Percentiles rank a stretch among this genome's conserved stretches.
phyloP scores from a whole-genome alignment of 2,329 filamentous ascomycete genomes.

The Grosmannia huntii region DNA sequence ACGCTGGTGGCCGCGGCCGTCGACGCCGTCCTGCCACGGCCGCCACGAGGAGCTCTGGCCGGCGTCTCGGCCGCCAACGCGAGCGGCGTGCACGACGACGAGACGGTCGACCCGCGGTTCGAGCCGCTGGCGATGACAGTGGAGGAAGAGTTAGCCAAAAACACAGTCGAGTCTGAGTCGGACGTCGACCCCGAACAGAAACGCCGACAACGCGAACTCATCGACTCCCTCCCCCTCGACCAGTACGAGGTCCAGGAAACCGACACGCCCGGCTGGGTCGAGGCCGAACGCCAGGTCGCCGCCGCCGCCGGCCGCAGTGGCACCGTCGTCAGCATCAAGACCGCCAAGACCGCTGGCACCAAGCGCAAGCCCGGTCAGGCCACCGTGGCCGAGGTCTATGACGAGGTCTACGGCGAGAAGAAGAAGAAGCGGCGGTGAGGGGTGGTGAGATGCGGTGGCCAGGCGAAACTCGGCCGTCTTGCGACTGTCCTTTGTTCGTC shows the following conservation, averaged over 20 bases:
- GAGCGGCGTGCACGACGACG: constrained; percentile 55
- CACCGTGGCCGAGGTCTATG: constrained; percentile 49
- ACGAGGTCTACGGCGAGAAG: constrained; percentile 39
- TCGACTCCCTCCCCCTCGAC: constrained; percentile 81
- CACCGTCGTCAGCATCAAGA: constrained; percentile 68
- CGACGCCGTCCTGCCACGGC: constrained; percentile 49
- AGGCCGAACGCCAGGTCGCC: constrained; percentile 64
- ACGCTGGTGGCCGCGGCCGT: constrained; percentile 62
- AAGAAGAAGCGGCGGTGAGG: constrained; percentile 33
- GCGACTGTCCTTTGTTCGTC: too few relatives aligned
- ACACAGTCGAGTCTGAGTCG: constrained; percentile 47
- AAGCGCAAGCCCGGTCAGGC: constrained; percentile 57
- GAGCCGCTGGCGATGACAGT: constrained; percentile 58
- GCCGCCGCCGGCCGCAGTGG: constrained; percentile 25
- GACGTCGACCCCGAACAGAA: constrained; percentile 57
- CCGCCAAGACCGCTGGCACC: constrained; percentile 36
- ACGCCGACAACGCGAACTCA: constrained; percentile 64
- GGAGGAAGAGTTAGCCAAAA: constrained; percentile 60
- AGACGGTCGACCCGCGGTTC: constrained; percentile 52
- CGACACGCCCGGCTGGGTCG: constrained; percentile 48
- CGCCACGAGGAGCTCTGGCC: constrained; percentile 31
- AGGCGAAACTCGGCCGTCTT: too few relatives aligned
- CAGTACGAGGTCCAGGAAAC: constrained; percentile 57
- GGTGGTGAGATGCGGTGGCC: too few relatives aligned
- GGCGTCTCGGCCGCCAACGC: constrained; percentile 45